Evolutionary conservation across 2,329 filamentous ascomycete genomes (phyloP).

Genomic region (Ophiostoma novo-ulmi): DNA sequence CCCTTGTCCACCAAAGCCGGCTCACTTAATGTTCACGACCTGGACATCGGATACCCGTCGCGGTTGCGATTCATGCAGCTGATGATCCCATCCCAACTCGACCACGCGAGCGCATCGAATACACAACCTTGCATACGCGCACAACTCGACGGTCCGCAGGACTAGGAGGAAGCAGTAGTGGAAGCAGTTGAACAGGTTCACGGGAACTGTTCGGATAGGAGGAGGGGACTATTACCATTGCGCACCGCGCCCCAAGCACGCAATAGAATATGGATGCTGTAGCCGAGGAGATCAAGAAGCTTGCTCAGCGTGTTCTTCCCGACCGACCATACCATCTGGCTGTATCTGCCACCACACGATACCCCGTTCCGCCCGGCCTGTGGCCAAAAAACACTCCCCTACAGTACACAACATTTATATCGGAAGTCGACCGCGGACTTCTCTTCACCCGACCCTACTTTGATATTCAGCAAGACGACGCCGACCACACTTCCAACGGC

Average conservation of each 20-base stretch:
- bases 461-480: constrained; percentile 51
- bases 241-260: constrained; percentile 3
- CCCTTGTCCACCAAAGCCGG: neutral
- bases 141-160: neutral
- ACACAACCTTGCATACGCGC: constrained; percentile 7
- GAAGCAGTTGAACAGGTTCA: constrained; percentile 14
- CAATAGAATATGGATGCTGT: constrained; percentile 29
- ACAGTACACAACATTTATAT: constrained; percentile 54
- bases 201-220: neutral
- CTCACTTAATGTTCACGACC: constrained; percentile 17
- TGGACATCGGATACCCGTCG: constrained; percentile 13
- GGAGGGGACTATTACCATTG: constrained; percentile 10
- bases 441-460: constrained; percentile 54
- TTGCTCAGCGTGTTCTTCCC: constrained; percentile 29
- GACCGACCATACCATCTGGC: constrained; percentile 45
- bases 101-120: constrained; percentile 4
- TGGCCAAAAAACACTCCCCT: constrained; percentile 45
- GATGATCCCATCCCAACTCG: constrained; percentile 11
- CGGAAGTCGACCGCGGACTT: constrained; percentile 54
- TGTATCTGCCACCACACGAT: constrained; percentile 45
- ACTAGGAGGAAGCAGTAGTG: neutral
- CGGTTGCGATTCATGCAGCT: constrained; percentile 19
- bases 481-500: neutral
- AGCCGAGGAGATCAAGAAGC: constrained; percentile 28
- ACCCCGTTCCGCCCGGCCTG: constrained; percentile 40